Conservation (phyloP, 2,329 filamentous ascomycete species). For the Coleophoma crateriformis region DNA sequence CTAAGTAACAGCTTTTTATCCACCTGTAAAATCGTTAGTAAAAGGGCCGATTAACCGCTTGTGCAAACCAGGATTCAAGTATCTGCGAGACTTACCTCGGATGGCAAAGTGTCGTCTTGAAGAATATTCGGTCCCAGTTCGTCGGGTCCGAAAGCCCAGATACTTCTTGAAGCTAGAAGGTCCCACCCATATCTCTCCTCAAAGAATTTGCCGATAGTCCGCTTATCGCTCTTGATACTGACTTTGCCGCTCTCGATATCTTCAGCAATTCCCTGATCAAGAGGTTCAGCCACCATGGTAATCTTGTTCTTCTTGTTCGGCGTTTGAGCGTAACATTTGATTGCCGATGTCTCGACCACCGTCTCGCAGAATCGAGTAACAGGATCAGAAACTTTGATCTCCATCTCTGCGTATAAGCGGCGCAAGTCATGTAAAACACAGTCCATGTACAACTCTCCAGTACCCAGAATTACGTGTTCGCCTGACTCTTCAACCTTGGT, state of each 20-base stretch:
- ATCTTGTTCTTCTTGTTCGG: conserved; percentile 99
- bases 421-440: conserved; percentile 94
- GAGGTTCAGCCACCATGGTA: conserved; percentile 94
- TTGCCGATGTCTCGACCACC: conserved; percentile 92
- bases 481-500: conserved; percentile 98
- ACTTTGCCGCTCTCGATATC: conserved; percentile 91
- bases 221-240: conserved; percentile 85
- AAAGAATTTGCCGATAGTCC: conserved; percentile 93
- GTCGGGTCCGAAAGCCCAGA: conserved; percentile 97
- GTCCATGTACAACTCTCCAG: conserved; percentile 99
- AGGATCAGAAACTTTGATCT: conserved; percentile 96
- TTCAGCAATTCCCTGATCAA: conserved; percentile 89
- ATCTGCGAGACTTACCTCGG: conserved; percentile 54
- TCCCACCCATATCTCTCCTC: conserved; percentile 98
- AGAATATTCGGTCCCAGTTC: conserved; percentile 93
- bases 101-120: conserved; percentile 92
- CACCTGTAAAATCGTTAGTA: conserved; percentile 45
- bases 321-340: conserved; percentile 95
- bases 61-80: neutral
- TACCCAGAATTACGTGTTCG: conserved; percentile 91
- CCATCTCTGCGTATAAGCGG: conserved; percentile 95
- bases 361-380: conserved; percentile 98
- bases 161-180: conserved; percentile 85
- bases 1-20: conserved; percentile 85
- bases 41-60: conserved; percentile 15